Evolutionary conservation across 805 yeast species (phyloP).

Genomic region (Starmerella bacillaris): DNA sequence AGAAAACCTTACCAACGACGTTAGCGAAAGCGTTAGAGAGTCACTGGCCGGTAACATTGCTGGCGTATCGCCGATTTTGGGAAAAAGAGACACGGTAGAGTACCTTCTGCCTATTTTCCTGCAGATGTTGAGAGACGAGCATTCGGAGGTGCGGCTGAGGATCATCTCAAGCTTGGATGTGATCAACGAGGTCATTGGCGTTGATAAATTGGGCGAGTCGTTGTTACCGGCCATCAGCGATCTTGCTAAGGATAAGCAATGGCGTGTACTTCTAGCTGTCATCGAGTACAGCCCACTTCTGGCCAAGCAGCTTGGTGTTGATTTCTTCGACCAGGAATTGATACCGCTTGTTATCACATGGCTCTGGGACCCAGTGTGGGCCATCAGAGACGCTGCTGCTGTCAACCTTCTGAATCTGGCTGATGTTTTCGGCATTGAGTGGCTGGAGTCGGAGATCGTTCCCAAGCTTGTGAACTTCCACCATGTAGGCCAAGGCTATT

Average conservation of each 20-base stretch:
- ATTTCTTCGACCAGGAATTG: constrained; percentile 80
- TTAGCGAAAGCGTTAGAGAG: constrained; percentile 82
- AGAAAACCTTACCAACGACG: constrained; percentile 69
- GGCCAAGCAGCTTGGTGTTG: constrained; percentile 85
- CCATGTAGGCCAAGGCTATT: constrained; percentile 42
- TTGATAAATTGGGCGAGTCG: constrained; percentile 67
- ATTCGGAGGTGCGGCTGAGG: constrained; percentile 87
- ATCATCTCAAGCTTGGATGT: constrained; percentile 80
- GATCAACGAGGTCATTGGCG: constrained; percentile 88
- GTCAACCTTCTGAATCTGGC: constrained; percentile 62
- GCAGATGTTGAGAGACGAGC: constrained; percentile 89
- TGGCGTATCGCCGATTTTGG: constrained; percentile 66
- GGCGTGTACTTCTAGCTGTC: constrained; percentile 95
- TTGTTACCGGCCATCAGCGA: constrained; percentile 90
- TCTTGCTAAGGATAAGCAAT: constrained; percentile 85
- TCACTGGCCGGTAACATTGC: constrained; percentile 81
- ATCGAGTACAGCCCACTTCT: constrained; percentile 89
- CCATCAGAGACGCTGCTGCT: constrained; percentile 93
- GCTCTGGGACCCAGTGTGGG: constrained; percentile 95
- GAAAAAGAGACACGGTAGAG: constrained; percentile 68
- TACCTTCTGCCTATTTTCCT: constrained; percentile 71
- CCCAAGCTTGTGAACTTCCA: constrained; percentile 49
- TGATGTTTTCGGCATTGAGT: constrained; percentile 72
- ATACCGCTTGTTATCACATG: constrained; percentile 88
- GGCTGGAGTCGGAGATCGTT: constrained; percentile 79